These are phyloP conservation scores for Aspergillus ochraceus DNA, from an alignment of 2,329 filamentous ascomycete species.

Conservation along the genomic window DNA sequence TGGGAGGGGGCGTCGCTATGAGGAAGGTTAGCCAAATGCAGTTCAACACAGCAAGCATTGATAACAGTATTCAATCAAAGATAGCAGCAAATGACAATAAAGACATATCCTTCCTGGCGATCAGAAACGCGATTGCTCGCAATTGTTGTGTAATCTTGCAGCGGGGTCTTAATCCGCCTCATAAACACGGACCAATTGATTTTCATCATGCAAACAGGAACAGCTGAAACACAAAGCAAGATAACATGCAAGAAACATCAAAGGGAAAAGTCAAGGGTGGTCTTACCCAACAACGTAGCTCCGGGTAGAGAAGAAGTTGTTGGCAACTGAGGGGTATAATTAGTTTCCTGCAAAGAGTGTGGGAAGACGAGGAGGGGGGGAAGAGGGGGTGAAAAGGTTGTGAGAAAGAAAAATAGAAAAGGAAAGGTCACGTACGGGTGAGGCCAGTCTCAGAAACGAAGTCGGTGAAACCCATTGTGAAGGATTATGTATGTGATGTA, in stretches of 20 bases:
- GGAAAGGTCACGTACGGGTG: constrained; percentile 50
- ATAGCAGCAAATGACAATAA: constrained; percentile 13
- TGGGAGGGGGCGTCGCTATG: constrained; percentile 71
- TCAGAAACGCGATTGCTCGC: constrained; percentile 79
- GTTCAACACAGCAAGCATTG: constrained; percentile 1
- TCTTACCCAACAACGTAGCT: constrained; percentile 82
- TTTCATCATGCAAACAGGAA: constrained; percentile 67
- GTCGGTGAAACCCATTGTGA: constrained; percentile 67
- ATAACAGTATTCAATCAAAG: background rate
- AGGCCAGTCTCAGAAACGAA: constrained; percentile 63
- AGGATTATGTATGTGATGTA: constrained; percentile 18
- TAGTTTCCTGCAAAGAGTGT: constrained; percentile 23
- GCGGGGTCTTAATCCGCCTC: constrained; percentile 91
- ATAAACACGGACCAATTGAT: constrained; percentile 92
- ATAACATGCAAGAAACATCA: constrained; percentile 12
- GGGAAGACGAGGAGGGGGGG: constrained; percentile 1
- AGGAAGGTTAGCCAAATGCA: constrained; percentile 14
- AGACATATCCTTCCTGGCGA: constrained; percentile 19
- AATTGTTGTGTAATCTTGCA: constrained; percentile 72
- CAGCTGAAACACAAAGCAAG: background rate
- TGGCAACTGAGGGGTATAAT: constrained; percentile 42
- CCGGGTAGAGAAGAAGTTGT: constrained; percentile 56
- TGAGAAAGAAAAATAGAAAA: constrained; percentile 14
- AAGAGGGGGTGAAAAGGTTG: constrained; percentile 16
- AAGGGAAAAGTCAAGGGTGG: constrained; percentile 21